Percentiles rank a stretch among this genome's conserved stretches.
Evolutionary conservation across 1,284 basidiomycete genomes (phyloP).

Genomic region (Puccinia polysora): DNA sequence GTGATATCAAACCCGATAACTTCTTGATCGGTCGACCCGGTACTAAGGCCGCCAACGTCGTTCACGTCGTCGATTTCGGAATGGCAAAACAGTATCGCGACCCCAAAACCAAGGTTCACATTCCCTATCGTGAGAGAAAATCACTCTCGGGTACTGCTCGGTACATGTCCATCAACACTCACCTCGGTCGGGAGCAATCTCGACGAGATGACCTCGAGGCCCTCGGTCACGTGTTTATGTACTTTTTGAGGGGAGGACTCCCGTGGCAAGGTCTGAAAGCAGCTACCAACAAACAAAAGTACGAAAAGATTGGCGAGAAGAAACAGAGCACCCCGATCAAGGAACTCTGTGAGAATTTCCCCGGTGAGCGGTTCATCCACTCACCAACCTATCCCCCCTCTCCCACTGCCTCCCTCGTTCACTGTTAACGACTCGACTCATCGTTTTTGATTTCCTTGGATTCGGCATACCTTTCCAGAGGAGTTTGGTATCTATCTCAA

Average conservation of each 20-base stretch:
- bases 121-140: slow-evolving; percentile 92
- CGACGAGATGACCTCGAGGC: slow-evolving; percentile 90
- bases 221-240: slow-evolving; percentile 95
- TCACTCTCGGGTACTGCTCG: slow-evolving; percentile 80
- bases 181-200: slow-evolving; percentile 90
- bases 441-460: not conserved
- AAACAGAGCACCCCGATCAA: slow-evolving; percentile 94
- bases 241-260: slow-evolving; percentile 81
- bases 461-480: slow-evolving; percentile 57
- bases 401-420: not conserved
- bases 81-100: slow-evolving; percentile 98
- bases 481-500: slow-evolving; percentile 67
- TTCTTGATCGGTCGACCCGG: slow-evolving; percentile 86
- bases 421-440: not conserved
- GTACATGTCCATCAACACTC: slow-evolving; percentile 97
- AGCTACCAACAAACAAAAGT: slow-evolving; percentile 96
- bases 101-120: slow-evolving; percentile 93
- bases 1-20: slow-evolving; percentile 97
- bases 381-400: not conserved
- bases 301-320: slow-evolving; percentile 98
- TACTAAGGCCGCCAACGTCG: slow-evolving; percentile 76
- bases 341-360: slow-evolving; percentile 86
- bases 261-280: slow-evolving; percentile 97
- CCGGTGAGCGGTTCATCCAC: slow-evolving; percentile 60
- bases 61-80: slow-evolving; percentile 88